Conservation (phyloP, 352 stramenopile species). For the Globisporangium orthogonon region DNA sequence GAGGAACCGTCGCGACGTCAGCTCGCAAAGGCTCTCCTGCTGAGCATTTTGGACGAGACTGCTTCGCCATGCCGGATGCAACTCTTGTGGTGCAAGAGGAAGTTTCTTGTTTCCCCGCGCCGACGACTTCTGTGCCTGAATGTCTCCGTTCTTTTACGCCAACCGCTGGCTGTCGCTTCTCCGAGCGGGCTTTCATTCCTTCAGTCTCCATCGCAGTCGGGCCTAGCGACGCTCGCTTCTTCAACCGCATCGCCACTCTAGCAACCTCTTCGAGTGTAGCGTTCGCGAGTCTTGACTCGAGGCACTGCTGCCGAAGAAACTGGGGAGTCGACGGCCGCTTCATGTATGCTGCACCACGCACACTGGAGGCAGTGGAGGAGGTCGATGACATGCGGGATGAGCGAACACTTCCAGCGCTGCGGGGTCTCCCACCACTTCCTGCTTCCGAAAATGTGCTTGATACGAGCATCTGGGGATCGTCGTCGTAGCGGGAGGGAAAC, state of each 20-base stretch:
- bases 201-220: slow-evolving; percentile 7
- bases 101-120: slow-evolving; percentile 8
- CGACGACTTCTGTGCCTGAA: slow-evolving; percentile 28
- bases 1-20: slow-evolving; percentile 10
- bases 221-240: slow-evolving; percentile 27
- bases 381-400: slow-evolving; percentile 13
- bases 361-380: slow-evolving; percentile 16
- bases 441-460: background rate
- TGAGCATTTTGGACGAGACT: background rate
- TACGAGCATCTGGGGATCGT: background rate
- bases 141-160: slow-evolving; percentile 22
- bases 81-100: background rate
- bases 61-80: slow-evolving; percentile 5
- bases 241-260: slow-evolving; percentile 15
- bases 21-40: background rate
- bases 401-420: slow-evolving; percentile 50
- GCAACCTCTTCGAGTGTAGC: slow-evolving; percentile 4
- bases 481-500: slow-evolving; percentile 1
- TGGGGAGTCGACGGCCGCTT: slow-evolving; percentile 48
- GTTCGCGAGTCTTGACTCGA: slow-evolving; percentile 42
- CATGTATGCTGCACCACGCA: slow-evolving; percentile 55
- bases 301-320: slow-evolving; percentile 59
- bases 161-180: slow-evolving; percentile 2
- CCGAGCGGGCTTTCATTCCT: slow-evolving; percentile 1
- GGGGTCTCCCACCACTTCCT: slow-evolving; percentile 20